Conservation (phyloP, 441 rosid genomes). For the Pelargonium australe region DNA sequence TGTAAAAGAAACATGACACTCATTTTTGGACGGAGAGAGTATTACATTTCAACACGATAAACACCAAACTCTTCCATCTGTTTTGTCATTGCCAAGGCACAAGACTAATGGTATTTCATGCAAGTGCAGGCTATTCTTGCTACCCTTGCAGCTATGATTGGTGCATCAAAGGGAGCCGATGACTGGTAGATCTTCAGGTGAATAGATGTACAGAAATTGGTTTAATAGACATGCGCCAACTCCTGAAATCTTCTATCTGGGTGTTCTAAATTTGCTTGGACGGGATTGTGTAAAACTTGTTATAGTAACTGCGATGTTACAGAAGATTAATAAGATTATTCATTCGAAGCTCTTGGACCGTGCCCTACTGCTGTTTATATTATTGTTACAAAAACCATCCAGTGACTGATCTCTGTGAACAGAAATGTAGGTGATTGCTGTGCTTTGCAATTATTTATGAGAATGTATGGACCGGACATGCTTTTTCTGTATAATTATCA, state of each 20-base stretch:
- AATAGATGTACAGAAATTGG: not conserved
- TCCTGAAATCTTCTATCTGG: not conserved
- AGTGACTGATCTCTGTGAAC: not conserved
- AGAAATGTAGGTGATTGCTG: not conserved
- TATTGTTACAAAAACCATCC: not conserved
- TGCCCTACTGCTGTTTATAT: not conserved
- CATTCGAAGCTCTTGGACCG: not conserved
- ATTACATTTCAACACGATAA: not conserved
- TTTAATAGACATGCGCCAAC: not conserved
- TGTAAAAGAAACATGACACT: too few relatives aligned
- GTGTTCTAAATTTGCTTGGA: not conserved
- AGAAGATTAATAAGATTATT: not conserved
- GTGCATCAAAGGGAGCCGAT: constrained; percentile 53
- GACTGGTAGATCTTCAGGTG: constrained; percentile 27
- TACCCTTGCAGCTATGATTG: constrained; percentile 58
- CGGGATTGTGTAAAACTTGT: not conserved
- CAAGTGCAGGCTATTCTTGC: constrained; percentile 67
- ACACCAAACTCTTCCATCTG: too few relatives aligned
- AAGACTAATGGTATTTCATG: not conserved
- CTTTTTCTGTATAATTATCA: too few relatives aligned
- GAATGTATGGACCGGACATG: too few relatives aligned
- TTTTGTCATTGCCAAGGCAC: too few relatives aligned
- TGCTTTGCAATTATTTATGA: too few relatives aligned
- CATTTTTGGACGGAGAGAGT: not conserved
- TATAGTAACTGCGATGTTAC: not conserved